Percentiles rank a stretch among this genome's conserved stretches.
Evolutionary conservation across 2,329 filamentous ascomycete species (phyloP).

Genomic region (Cercospora sojina): DNA sequence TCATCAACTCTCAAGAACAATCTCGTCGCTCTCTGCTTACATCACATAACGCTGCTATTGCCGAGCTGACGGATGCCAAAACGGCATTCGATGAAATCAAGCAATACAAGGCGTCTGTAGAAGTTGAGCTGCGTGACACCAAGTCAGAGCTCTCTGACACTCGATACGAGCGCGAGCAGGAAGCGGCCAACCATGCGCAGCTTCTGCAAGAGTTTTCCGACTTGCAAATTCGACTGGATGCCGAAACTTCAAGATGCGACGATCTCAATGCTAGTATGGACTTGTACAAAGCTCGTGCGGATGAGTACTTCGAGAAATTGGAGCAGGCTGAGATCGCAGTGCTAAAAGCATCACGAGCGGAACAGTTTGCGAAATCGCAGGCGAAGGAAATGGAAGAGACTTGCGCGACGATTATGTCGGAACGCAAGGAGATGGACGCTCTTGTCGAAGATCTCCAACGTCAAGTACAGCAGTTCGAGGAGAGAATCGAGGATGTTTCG

Average conservation of each 20-base stretch:
- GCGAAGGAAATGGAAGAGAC: constrained; percentile 88
- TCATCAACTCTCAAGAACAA: constrained; percentile 90
- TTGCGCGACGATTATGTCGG: constrained; percentile 84
- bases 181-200: constrained; percentile 81
- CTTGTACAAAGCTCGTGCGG: constrained; percentile 86
- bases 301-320: constrained; percentile 96
- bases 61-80: constrained; percentile 84
- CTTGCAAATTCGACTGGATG: constrained; percentile 87
- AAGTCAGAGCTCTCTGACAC: constrained; percentile 82
- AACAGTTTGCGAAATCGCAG: constrained; percentile 90
- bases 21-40: constrained; percentile 78
- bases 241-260: constrained; percentile 78
- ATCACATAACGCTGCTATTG: constrained; percentile 79
- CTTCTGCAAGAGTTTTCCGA: constrained; percentile 90
- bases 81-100: constrained; percentile 83
- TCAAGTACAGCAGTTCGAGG: constrained; percentile 84
- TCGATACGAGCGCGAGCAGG: constrained; percentile 75
- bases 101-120: constrained; percentile 72
- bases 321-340: constrained; percentile 96
- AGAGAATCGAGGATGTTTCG: constrained; percentile 84
- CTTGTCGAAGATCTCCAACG: constrained; percentile 86
- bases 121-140: constrained; percentile 83
- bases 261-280: constrained; percentile 82
- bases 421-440: constrained; percentile 85
- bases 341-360: constrained; percentile 84